Evolutionary conservation across 805 yeast species (phyloP), one percentile per base, ranked within the genome.

Genomic region (Komagataella phaffii): DNA sequence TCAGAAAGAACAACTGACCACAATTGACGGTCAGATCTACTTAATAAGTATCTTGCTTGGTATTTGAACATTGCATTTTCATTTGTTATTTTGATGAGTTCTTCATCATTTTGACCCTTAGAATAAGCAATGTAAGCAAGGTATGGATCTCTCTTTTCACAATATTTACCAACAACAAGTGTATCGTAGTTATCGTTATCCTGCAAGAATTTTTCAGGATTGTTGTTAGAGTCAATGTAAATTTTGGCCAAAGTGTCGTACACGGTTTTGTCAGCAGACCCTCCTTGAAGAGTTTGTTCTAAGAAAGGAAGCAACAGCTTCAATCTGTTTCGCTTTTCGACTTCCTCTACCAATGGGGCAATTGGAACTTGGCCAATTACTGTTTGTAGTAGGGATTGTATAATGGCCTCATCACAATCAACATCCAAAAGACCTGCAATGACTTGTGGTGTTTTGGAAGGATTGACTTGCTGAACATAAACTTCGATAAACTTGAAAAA

Each of bases 111-210:
- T 51, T 77, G 74, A 64, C 99, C 99, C 71, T 90, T 91, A 55
- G 95, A 95, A 69, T 93, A 93, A 50, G 96, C 95, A 70, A 93
- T 93, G 69, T 88, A 93, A 24, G 99, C 99, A 65, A 93, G 75
- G 71, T 88, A 93, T 56, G 99, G 99, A 64, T 93, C 99, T 70
- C 99, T 86, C 80, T 88, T 91, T 71, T 93, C 99, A 77, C 99
- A 93, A 75, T 93, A 93, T 65, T 81, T 88, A 75, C 99, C 99
- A 58, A 93, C 97, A 61, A 85, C 85, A 59, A 87, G 73, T n/a
- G 98, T 85, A 70, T 93, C 95, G 71, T 93, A 93, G 63, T 77
- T 76, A 59, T 82, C 77, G 68, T 93, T 93, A 69, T 91, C 98
- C 64, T 82, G 84, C 73, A 93, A 77, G 75, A 93, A 93, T 68